Conservation (phyloP, 768 basidiomycete species). For the Leccinum variicolor region DNA sequence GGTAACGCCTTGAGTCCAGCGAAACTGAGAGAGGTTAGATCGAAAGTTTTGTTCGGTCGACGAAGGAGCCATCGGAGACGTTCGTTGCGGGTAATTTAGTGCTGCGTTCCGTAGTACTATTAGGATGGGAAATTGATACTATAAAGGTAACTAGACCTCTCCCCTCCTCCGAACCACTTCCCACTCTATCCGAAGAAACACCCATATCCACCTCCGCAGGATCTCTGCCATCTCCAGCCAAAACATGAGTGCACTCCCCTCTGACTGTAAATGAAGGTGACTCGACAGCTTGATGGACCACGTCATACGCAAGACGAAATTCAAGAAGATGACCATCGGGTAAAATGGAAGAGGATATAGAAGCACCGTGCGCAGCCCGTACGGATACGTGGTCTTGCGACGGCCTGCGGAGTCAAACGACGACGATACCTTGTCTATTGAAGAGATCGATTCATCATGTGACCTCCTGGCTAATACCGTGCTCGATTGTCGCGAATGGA, state of each 20-base stretch:
- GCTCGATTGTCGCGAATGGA: slow-evolving; percentile 45
- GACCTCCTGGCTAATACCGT: slow-evolving; percentile 18
- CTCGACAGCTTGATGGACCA: slow-evolving; percentile 91
- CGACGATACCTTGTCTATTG: slow-evolving; percentile 10
- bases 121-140: background rate
- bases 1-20: slow-evolving; percentile 72
- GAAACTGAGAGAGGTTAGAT: slow-evolving; percentile 75
- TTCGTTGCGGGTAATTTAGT: background rate
- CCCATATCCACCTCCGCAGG: slow-evolving; percentile 95
- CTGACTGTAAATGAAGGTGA: slow-evolving; percentile 75
- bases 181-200: slow-evolving; percentile 96
- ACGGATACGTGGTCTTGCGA: slow-evolving; percentile 42
- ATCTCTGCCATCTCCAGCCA: slow-evolving; percentile 90
- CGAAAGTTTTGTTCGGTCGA: slow-evolving; percentile 66
- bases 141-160: background rate
- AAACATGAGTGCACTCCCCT: slow-evolving; percentile 82
- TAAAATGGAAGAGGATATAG: slow-evolving; percentile 82
- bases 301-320: slow-evolving; percentile 85
- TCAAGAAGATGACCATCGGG: slow-evolving; percentile 76
- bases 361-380: slow-evolving; percentile 71
- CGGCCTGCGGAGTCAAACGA: slow-evolving; percentile 14
- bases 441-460: slow-evolving; percentile 1
- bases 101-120: background rate
- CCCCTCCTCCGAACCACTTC: slow-evolving; percentile 65
- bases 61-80: background rate